phyloP scores from a whole-genome alignment of 148 eudicot genomes.

The Chenopodium berlandieri region DNA sequence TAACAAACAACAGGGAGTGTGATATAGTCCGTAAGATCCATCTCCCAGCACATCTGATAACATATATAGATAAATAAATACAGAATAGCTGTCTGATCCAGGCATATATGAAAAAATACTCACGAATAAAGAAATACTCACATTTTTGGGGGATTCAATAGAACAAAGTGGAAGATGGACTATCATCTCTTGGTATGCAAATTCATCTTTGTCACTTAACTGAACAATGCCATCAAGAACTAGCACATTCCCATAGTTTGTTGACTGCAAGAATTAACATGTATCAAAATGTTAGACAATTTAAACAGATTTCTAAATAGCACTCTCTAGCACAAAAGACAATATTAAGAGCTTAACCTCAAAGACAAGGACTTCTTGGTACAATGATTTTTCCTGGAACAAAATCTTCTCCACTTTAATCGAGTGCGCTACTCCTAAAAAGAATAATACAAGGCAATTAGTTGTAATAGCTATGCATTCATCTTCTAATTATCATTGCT shows the following conservation, averaged over 20 bases:
- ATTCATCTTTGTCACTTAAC: conserved; percentile 92
- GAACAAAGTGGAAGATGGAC: conserved; percentile 96
- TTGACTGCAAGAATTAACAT: conserved; percentile 53
- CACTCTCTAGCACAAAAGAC: not conserved
- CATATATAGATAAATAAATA: not conserved
- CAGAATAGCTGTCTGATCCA: not conserved
- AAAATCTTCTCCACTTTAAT: conserved; percentile 70
- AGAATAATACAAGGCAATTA: conserved; percentile 1
- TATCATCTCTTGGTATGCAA: conserved; percentile 97
- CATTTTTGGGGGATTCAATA: conserved; percentile 74
- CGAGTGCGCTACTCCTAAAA: conserved; percentile 88
- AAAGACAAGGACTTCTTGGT: conserved; percentile 89
- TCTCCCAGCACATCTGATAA: too few species aligned
- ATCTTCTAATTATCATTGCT: not conserved
- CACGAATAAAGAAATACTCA: conserved; percentile 21
- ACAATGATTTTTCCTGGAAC: conserved; percentile 67
- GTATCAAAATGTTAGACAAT: conserved; percentile 9
- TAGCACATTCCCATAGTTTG: conserved; percentile 78
- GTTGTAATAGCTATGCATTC: not conserved
- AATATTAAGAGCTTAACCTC: conserved; percentile 49
- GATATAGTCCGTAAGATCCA: too few species aligned
- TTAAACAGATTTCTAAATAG: not conserved
- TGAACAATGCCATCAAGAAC: conserved; percentile 95
- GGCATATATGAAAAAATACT: not conserved
- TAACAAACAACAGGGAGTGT: too few species aligned